Base-by-base conservation (phyloP, 78 protist genomes). In the Trichosphaerium sp. region DNA sequence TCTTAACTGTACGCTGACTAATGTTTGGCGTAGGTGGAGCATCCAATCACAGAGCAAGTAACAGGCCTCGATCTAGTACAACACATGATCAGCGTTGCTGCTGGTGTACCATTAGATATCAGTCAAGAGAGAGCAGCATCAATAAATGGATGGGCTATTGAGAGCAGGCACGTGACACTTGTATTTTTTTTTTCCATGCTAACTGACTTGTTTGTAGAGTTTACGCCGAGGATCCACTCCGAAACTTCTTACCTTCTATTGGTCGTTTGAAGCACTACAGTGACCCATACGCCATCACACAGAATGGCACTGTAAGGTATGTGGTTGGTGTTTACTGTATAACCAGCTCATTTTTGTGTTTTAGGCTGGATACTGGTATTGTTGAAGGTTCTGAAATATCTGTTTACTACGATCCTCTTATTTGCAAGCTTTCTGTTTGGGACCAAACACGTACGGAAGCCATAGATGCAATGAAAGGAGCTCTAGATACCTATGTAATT, bases 341-440 rank as follows among this genome's bases (percentile, higher is more conserved):
- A 31, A 14, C 12, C 12, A 14, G 12, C 15, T 63, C 15, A 18
- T 40, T 44, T 12, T 55, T 51, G n/a, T 51, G 18, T 44, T 44
- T 44, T 18, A 18, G 93, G n/a, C 23, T 40, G 51, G 91, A 91
- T 61, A 10, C 78, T 0, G 95, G 93, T 39, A 75, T 76, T 14
- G 12, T 26, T n/a, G 80, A 86, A 51, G 95, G 98, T n/a, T 66
- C 78, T 41, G 96, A 91, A 54, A 92, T 95, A 23, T 66, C 88
- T 21, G 84, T 93, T 28, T 81, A 88, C 84, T 96, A 96, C 86
- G 99, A 96, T 77, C 99, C 99, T 29, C 75, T 96, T 86, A 92
- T 96, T 69, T 80, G 83, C 41, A 96, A 93, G 90, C 84, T 96
- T 11, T 56, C 82, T 54, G 90, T 96, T 40, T 74, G 70, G 64